phyloP scores from a whole-genome alignment of 2,329 filamentous ascomycete genomes.

The Fusarium sp. region DNA sequence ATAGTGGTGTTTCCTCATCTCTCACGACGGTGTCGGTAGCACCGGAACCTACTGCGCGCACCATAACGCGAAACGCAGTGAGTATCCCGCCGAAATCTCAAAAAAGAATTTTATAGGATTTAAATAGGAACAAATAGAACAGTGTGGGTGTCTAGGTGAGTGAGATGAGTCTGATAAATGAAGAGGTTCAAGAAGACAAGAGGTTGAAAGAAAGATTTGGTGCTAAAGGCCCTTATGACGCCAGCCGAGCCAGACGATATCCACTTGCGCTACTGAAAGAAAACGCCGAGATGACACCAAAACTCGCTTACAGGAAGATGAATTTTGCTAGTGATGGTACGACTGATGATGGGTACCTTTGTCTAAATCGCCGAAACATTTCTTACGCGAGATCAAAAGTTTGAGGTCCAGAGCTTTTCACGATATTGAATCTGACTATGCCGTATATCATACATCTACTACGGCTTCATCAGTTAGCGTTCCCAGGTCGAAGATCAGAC shows the following conservation, averaged over 20 bases:
- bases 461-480: not conserved
- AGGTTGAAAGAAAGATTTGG: conserved; percentile 35
- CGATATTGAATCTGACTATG: not conserved
- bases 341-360: not conserved
- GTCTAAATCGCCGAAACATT: not conserved
- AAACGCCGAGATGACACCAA: conserved; percentile 25
- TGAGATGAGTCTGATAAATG: not conserved
- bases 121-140: not conserved
- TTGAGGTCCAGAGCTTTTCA: not conserved
- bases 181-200: not conserved
- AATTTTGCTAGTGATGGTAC: not conserved
- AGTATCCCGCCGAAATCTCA: too few species aligned
- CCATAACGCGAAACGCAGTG: conserved; percentile 8
- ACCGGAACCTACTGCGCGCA: not conserved
- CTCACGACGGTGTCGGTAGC: conserved; percentile 1
- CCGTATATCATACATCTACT: not conserved
- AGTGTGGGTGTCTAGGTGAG: not conserved
- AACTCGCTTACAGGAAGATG: not conserved
- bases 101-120: accelerated
- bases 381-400: not conserved
- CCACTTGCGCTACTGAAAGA: conserved; percentile 26
- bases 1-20: conserved; percentile 42
- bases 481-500: not conserved
- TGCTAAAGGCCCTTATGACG: conserved; percentile 36
- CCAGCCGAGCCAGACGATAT: conserved; percentile 31